phyloP scores from a whole-genome alignment of 768 basidiomycete genomes.

The Fomitopsis pulvina region DNA sequence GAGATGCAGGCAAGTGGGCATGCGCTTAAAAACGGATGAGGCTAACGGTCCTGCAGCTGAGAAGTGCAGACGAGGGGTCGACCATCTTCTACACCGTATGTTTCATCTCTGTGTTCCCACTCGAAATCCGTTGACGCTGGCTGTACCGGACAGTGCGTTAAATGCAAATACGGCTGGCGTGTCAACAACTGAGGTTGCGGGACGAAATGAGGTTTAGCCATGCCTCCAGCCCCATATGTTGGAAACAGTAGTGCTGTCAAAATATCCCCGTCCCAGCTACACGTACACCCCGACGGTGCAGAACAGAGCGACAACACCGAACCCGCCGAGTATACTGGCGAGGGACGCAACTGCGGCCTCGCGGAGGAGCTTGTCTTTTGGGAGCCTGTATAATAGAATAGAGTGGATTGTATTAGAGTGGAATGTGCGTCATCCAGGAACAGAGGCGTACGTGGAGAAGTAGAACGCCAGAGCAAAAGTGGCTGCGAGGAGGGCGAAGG shows the following conservation, averaged over 20 bases:
- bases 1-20: constrained; percentile 68
- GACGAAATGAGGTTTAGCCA: no score
- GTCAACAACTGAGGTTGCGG: constrained; percentile 67
- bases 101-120: constrained; percentile 8
- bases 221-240: no score
- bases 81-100: constrained; percentile 92
- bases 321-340: constrained; percentile 78
- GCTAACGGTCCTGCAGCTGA: constrained; percentile 40
- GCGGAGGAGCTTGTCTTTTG: constrained; percentile 60
- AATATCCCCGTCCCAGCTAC: constrained; percentile 27
- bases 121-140: constrained; percentile 5
- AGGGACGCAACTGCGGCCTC: constrained; percentile 65
- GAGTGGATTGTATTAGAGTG: constrained; percentile 5
- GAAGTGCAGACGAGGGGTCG: constrained; percentile 91
- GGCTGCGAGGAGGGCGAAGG: constrained; percentile 60
- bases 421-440: neutral
- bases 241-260: no score
- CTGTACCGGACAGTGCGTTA: constrained; percentile 47
- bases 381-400: constrained; percentile 48
- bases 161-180: constrained; percentile 77
- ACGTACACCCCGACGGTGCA: constrained; percentile 82
- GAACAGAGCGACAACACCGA: constrained; percentile 87
- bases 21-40: neutral
- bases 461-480: constrained; percentile 89
- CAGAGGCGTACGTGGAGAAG: constrained; percentile 68